phyloP scores from a whole-genome alignment of 2,329 filamentous ascomycete species.

The Cucurbitaria berberidis region DNA sequence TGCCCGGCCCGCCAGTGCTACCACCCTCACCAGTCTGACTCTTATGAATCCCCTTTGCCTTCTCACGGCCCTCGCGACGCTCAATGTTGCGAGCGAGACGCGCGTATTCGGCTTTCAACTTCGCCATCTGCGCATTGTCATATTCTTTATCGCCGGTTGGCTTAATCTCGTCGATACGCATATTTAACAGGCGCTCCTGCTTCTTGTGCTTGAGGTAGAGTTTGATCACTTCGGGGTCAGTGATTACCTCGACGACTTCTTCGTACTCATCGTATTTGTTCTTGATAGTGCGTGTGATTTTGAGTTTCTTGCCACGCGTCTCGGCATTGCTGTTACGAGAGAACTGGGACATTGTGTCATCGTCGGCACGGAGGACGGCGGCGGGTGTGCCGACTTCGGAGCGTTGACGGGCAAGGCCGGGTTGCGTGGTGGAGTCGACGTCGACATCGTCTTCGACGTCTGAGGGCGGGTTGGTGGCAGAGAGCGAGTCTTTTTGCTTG shows the following conservation, averaged over 20 bases:
- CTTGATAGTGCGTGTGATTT: constrained; percentile 73
- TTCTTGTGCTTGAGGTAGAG: constrained; percentile 83
- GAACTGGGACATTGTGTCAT: constrained; percentile 68
- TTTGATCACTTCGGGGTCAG: constrained; percentile 84
- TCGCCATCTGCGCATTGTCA: constrained; percentile 66
- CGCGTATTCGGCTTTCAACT: constrained; percentile 75
- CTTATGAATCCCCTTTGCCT: constrained; percentile 71
- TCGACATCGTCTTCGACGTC: constrained; percentile 74
- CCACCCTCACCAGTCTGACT: constrained; percentile 52
- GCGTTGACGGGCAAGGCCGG: constrained; percentile 51
- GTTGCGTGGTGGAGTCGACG: constrained; percentile 59
- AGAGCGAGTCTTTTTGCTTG: constrained; percentile 79
- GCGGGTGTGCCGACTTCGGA: constrained; percentile 69
- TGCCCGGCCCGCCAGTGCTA: constrained; percentile 52
- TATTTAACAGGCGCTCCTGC: constrained; percentile 71
- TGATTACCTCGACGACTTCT: constrained; percentile 45
- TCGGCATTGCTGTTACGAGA: constrained; percentile 63
- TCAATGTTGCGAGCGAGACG: constrained; percentile 92
- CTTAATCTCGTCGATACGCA: constrained; percentile 70
- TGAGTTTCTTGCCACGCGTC: constrained; percentile 67
- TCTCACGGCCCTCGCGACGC: constrained; percentile 85
- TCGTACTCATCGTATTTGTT: constrained; percentile 70
- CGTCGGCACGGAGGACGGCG: constrained; percentile 61
- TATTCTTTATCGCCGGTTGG: constrained; percentile 71
- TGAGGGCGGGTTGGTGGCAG: constrained; percentile 74